A percentile compares a stretch with the other conserved stretches of the same genome.
Evolutionary conservation across 2,329 filamentous ascomycete genomes (phyloP).

Genomic region (Colletotrichum magnum): DNA sequence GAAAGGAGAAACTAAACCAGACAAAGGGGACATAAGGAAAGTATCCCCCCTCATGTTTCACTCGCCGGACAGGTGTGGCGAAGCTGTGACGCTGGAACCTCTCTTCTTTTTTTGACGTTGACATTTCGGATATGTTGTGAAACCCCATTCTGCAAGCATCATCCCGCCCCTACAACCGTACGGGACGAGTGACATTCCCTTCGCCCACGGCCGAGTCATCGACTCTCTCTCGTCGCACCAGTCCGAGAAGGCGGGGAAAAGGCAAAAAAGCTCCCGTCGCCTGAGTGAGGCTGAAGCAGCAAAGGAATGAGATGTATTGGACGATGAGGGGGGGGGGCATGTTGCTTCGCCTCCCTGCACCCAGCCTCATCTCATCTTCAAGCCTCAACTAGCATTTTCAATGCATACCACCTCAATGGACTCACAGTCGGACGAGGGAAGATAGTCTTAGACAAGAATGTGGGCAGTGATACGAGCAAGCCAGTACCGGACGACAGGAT

Average conservation of each 20-base stretch:
- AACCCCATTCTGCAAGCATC: slow-evolving; percentile 16
- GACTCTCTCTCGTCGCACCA: too few species aligned
- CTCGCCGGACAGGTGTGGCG: not conserved
- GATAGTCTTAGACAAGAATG: too few species aligned
- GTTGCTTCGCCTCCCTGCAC: not conserved
- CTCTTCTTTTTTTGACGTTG: slow-evolving; percentile 6
- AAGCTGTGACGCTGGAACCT: too few species aligned
- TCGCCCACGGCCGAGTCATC: too few species aligned
- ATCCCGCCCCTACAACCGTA: not conserved
- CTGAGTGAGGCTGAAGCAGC: not conserved
- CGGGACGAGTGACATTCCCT: not conserved
- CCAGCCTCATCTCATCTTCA: slow-evolving; percentile 2
- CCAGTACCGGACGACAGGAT: too few species aligned
- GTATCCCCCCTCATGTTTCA: slow-evolving; percentile 23
- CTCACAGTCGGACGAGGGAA: too few species aligned
- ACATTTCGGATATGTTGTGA: not conserved
- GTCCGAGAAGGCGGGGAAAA: not conserved
- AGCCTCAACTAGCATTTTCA: too few species aligned
- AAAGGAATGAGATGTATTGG: not conserved
- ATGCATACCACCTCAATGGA: too few species aligned
- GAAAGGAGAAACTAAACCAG: too few species aligned
- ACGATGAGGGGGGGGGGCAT: too few species aligned
- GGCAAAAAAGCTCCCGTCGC: not conserved
- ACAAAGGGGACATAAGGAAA: too few species aligned
- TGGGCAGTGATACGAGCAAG: too few species aligned